phyloP scores from a whole-genome alignment of 2,329 filamentous ascomycete genomes.

The Ophiostoma fasciatum region DNA sequence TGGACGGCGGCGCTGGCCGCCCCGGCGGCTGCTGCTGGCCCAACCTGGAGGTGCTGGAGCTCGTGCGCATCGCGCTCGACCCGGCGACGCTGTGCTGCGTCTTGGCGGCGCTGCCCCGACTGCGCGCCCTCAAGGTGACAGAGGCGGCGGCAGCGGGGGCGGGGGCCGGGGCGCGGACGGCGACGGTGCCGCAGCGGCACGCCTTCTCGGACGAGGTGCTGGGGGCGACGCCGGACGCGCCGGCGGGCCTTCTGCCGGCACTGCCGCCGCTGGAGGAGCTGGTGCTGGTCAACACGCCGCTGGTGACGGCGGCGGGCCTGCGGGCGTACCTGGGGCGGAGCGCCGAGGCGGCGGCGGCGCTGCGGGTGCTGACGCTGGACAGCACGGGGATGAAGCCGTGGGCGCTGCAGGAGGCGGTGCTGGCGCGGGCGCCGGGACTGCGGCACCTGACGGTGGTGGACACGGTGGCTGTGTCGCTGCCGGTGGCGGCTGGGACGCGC shows the following conservation, averaged over 20 bases:
- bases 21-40: no score
- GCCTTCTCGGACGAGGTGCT: conserved; percentile 64
- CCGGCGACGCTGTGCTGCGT: conserved; percentile 55
- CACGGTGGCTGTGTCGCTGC: conserved; percentile 34
- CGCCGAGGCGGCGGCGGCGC: conserved; percentile 41
- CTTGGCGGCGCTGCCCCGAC: conserved; percentile 47
- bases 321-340: conserved; percentile 49
- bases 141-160: no score
- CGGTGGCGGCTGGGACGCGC: conserved; percentile 25
- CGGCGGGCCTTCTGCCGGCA: conserved; percentile 37
- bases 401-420: conserved; percentile 43
- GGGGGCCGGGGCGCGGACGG: no score
- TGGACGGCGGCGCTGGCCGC: no score
- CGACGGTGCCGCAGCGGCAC: conserved; percentile 24
- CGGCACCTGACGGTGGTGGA: conserved; percentile 40
- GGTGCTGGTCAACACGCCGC: conserved; percentile 54
- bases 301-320: conserved; percentile 58
- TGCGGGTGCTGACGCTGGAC: conserved; percentile 56
- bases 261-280: conserved; percentile 65
- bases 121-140: conserved; percentile 62
- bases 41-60: conserved; percentile 57
- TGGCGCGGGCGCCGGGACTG: conserved; percentile 42
- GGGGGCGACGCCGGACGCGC: conserved; percentile 17
- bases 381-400: conserved; percentile 55
- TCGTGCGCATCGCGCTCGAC: conserved; percentile 54